Evolutionary conservation across 108 stramenopile species (phyloP).

Genomic region (Conticribra guillardii): DNA sequence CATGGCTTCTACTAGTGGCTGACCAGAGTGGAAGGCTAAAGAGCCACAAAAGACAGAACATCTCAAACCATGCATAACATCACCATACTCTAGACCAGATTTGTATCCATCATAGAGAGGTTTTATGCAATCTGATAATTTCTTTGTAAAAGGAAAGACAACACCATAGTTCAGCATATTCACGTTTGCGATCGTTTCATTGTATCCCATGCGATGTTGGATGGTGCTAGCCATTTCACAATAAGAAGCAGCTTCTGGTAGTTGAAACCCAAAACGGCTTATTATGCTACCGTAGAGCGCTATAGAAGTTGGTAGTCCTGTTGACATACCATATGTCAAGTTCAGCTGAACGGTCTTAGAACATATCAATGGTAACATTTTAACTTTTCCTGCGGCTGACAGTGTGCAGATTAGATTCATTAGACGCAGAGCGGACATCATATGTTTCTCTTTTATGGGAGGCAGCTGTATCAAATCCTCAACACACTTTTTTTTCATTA

Average conservation of each 20-base stretch:
- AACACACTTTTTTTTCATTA: background rate
- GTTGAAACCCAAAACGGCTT: background rate
- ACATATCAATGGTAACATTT: background rate
- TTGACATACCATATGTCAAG: slow-evolving; percentile 7
- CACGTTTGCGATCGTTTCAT: background rate
- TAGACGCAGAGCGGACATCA: background rate
- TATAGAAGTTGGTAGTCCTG: slow-evolving; percentile 5
- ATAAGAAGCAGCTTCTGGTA: slow-evolving; percentile 8
- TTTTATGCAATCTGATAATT: background rate
- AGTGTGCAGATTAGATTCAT: background rate
- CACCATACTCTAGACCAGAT: slow-evolving; percentile 4
- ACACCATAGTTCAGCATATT: background rate
- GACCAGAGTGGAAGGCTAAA: background rate
- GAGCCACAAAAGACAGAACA: background rate
- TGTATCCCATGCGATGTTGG: background rate
- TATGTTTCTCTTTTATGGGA: background rate
- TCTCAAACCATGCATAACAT: background rate
- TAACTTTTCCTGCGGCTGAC: background rate
- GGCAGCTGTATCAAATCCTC: background rate
- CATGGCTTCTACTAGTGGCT: background rate
- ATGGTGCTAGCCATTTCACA: background rate
- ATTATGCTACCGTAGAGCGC: background rate
- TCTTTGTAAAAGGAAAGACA: background rate
- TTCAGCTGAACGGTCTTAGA: slow-evolving; percentile 11
- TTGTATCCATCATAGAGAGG: slow-evolving; percentile 6